Evolutionary conservation across 345 rosid species (phyloP).

Genomic region (Melaleuca alternifolia): DNA sequence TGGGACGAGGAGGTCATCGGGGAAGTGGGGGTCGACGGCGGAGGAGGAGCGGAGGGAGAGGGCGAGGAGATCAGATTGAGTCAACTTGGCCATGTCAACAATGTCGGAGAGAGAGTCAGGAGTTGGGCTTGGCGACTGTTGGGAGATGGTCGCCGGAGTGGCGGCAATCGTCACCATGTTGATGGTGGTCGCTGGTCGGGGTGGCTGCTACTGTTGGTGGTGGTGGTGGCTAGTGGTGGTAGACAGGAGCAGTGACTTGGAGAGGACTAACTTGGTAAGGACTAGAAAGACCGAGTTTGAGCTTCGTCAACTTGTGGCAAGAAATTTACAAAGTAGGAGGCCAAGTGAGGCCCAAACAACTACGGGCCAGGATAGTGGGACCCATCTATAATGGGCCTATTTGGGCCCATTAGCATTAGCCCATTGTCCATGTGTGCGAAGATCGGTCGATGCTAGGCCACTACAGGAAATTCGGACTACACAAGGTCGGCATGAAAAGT

Average conservation of each 20-base stretch:
- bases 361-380: neutral
- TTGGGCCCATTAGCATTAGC: neutral
- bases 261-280: neutral
- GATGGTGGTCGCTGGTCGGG: neutral
- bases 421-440: neutral
- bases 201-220: neutral
- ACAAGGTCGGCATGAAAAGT: neutral
- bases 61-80: conserved; percentile 51
- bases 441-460: neutral
- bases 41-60: conserved; percentile 43
- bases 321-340: neutral
- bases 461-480: neutral
- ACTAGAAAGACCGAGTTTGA: neutral
- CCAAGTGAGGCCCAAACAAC: neutral
- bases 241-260: neutral
- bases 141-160: neutral
- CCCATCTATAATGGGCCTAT: neutral
- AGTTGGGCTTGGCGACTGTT: neutral
- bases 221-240: neutral
- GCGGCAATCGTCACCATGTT: neutral
- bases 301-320: neutral
- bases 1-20: conserved; percentile 24
- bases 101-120: conserved; percentile 4
- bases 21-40: conserved; percentile 11
- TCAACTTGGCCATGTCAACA: conserved; percentile 41